Base-by-base conservation (phyloP, 192 early-diverging fungal genomes). In the Coemansia sp. region DNA sequence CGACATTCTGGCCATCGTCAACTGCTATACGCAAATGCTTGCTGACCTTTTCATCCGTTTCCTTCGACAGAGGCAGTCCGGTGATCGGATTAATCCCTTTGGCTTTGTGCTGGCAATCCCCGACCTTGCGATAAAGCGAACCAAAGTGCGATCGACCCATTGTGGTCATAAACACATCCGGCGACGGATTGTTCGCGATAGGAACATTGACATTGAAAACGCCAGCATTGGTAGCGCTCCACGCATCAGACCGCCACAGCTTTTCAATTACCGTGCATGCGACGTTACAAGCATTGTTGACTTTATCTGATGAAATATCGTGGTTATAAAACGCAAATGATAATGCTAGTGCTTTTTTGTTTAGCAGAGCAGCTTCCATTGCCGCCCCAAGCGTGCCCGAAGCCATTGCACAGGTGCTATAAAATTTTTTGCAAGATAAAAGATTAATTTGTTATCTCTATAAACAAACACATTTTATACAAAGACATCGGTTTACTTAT, bases 151-250 rank as follows among this genome's bases (percentile, higher is more conserved):
- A 60, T 3, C 34, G 10, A 18, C 56, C 72, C 72, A 73, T 73
- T 4, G 22, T 50, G 5, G 72, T 68, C 5, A 73, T 59, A 18
- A 50, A 64, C 10, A 68, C 42, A 34, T 65, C 64, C 7, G 60
- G 61, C 12, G 38, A 17, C 5, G 66, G 28, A 7, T 60, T 12
- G 12, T 32, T 2, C 4, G 61, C n/a, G 5, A 73, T 31, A 8
- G 72, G 72, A 2, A 73, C 61, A 30, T 68, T 73, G 51, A 73
- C 48, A 36, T 73, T 73, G 61, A 73, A 73, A 6, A 68, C 49
- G 1, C 36, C 8, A 2, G 66, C 56, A 2, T 52, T 10, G 56
- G 48, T 55, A 7, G 32, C 29, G n/a, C 29, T 18, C 66, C 72
- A 73, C 7, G 62, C 66, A 18, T 73, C 62, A 0, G 42, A 25